phyloP scores from a whole-genome alignment of 164 flowering plant genomes.

The Piper longum region DNA sequence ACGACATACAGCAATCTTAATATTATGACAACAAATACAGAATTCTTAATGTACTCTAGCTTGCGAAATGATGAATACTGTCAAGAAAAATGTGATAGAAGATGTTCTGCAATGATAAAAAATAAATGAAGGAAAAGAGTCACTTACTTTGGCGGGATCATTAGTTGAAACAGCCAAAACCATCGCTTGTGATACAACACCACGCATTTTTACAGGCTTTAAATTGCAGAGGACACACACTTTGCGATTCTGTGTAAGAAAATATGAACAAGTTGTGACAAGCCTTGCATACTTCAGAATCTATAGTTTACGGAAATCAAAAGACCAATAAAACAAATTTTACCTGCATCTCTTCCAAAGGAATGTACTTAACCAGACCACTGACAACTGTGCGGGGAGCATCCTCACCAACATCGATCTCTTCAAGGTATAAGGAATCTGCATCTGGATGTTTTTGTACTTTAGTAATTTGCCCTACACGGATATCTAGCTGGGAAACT shows the following conservation, averaged over 20 bases:
- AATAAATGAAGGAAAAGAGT: neutral
- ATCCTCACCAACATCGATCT: slow-evolving; percentile 85
- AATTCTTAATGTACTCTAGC: neutral
- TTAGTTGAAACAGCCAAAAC: slow-evolving; percentile 71
- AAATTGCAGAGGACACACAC: slow-evolving; percentile 94
- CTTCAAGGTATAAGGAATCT: slow-evolving; percentile 89
- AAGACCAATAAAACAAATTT: neutral
- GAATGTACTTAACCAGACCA: slow-evolving; percentile 89
- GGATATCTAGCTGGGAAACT: slow-evolving; percentile 75
- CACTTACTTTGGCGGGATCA: slow-evolving; percentile 49
- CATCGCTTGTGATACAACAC: slow-evolving; percentile 92
- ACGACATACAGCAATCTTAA: no score
- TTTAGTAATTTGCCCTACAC: slow-evolving; percentile 77
- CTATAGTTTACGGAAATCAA: no score
- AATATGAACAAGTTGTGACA: no score
- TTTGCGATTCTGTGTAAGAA: slow-evolving; percentile 54
- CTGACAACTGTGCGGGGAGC: slow-evolving; percentile 78
- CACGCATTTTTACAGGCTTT: slow-evolving; percentile 91
- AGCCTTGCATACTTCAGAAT: neutral
- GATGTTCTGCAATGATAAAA: neutral
- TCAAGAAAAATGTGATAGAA: neutral
- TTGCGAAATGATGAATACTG: neutral
- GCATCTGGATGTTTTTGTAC: slow-evolving; percentile 93
- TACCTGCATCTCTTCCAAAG: slow-evolving; percentile 94
- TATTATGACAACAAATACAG: neutral